Base-by-base conservation (phyloP, 2,329 filamentous ascomycete species). In the Dactylellina leptospora region DNA sequence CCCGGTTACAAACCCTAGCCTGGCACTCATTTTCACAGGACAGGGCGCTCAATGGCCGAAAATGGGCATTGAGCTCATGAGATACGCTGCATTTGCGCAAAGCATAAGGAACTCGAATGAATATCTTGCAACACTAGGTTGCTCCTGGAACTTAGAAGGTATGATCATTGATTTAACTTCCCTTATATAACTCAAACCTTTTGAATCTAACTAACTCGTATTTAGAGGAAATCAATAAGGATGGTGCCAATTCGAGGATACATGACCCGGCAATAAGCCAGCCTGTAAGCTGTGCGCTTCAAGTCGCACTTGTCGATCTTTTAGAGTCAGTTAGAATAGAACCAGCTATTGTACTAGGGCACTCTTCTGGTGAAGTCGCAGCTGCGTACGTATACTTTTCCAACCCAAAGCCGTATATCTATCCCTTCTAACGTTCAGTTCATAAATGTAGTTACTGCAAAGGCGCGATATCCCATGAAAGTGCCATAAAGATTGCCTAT, bases 241-340 rank as follows among this genome's bases (percentile, higher is more conserved):
- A 3, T 38, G 10, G 3, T 38, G 11, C 33, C 4, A 38, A 4
- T 4, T 47, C 40, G 9, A 8, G 38, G 27, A 45, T 40, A 8
- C 22, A 23, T 16, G 27, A 2, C 36, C 27, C 38, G 25, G 40
- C 22, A 22, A 10, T 33, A 11, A 27, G 13, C 58, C 59, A 86
- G 73, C 82, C 85, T 0, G 75, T 85, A 0, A 85, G 82, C 58
- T 86, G 84, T 0, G 84, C 84, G 0, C 38, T 87, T 0, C 85
- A 87, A 73, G 23, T 79, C 86, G 84, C 78, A 0, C 74, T 85
- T 0, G 78, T 83, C 0, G 78, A 82, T 11, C 73, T 81, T 0
- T 77, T 84, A 1, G 28, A 44, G 0, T 70, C 74, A 0, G 77
- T 77, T 54, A 77, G 78, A 0, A 73, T 84, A 23, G 53, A 40